Evolutionary conservation across 176 grass and related monocot species (phyloP).

Genomic region (Carex cristatella): DNA sequence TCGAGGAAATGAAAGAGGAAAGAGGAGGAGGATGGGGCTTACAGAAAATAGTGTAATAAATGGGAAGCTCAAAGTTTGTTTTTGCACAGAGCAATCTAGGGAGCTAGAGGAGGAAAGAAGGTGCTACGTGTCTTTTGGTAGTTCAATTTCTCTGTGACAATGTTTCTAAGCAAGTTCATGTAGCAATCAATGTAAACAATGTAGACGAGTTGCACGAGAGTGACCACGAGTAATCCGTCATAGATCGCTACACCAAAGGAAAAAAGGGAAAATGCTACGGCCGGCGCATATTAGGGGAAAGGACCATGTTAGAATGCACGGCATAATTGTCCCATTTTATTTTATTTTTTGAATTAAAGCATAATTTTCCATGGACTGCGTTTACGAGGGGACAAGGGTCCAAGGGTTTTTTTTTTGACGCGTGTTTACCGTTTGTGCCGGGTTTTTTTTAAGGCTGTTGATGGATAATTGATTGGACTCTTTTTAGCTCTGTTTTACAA

Average conservation of each 20-base stretch:
- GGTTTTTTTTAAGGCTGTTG: neutral
- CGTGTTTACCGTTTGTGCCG: neutral
- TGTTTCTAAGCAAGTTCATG: neutral
- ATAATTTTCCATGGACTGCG: neutral
- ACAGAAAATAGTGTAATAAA: conserved; percentile 9
- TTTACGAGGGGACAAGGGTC: neutral
- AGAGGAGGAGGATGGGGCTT: conserved; percentile 2
- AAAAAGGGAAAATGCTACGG: neutral
- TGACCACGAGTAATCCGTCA: neutral
- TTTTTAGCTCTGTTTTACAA: neutral
- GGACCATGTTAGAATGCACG: neutral
- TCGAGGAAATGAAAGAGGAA: neutral
- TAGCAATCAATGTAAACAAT: neutral
- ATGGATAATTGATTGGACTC: neutral
- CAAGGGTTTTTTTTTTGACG: neutral
- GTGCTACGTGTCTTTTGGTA: neutral
- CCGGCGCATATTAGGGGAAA: no score
- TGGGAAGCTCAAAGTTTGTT: neutral
- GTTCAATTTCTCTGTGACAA: neutral
- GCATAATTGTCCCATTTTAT: conserved; percentile 2
- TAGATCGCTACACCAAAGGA: neutral
- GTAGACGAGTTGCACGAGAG: neutral
- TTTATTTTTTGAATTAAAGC: neutral
- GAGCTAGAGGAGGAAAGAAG: neutral
- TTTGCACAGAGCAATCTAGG: conserved; percentile 6